Evolutionary conservation across 1,139 yeast genomes (phyloP).

Genomic region (Kazachstania sp.): DNA sequence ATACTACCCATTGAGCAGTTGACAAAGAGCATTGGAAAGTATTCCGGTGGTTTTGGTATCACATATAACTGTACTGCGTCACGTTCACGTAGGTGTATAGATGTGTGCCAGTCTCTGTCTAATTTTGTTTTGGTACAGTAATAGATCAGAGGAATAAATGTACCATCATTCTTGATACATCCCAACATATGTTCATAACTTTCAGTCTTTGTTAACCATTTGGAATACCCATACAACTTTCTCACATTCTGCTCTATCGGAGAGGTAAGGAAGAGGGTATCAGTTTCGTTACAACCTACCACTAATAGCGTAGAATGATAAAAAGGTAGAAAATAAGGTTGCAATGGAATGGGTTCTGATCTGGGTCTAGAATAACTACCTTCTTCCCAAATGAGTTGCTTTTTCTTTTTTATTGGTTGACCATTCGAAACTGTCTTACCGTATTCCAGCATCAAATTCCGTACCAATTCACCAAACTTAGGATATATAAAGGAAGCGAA

Average conservation of each 20-base stretch:
- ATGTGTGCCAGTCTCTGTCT: neutral
- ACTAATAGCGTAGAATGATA: neutral
- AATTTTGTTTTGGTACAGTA: neutral
- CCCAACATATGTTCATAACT: neutral
- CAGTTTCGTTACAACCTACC: neutral
- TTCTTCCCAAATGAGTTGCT: neutral
- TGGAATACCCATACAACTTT: neutral
- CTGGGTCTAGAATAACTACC: neutral
- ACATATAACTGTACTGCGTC: neutral
- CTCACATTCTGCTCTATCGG: neutral
- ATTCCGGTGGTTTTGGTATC: neutral
- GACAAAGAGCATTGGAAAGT: neutral
- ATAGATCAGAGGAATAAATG: neutral
- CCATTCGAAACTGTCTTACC: neutral
- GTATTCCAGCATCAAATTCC: neutral
- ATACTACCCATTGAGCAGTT: neutral
- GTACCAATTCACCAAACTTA: neutral
- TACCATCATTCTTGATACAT: neutral
- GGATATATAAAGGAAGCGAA: neutral
- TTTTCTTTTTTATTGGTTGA: neutral
- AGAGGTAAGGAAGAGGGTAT: neutral
- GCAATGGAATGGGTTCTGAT: neutral
- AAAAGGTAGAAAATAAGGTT: neutral
- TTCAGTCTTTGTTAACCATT: neutral
- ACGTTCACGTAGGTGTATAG: neutral